Evolutionary conservation across 768 basidiomycete species (phyloP).

Genomic region (Pholiota conissans): DNA sequence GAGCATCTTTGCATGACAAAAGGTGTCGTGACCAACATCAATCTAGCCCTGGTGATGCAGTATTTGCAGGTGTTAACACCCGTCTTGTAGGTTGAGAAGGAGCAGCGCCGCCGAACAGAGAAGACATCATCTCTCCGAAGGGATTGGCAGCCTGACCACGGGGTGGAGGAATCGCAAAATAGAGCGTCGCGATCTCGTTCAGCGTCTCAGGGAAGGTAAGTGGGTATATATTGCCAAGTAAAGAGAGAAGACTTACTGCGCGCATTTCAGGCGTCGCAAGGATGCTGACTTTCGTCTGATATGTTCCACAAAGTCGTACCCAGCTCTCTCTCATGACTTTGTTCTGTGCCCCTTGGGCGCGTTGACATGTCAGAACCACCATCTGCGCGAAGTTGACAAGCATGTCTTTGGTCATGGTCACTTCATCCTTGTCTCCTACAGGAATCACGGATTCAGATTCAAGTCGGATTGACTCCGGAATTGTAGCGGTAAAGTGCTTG

Average conservation of each 20-base stretch:
- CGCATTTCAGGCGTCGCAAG: constrained; percentile 63
- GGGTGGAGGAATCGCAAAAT: constrained; percentile 87
- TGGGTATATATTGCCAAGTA: neutral
- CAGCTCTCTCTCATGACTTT: constrained; percentile 78
- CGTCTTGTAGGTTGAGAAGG: constrained; percentile 39
- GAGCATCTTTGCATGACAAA: neutral
- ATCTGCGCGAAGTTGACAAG: constrained; percentile 90
- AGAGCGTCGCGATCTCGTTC: constrained; percentile 67
- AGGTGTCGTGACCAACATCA: constrained; percentile 23
- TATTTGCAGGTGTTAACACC: constrained; percentile 43
- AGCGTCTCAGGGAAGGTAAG: constrained; percentile 46
- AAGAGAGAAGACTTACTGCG: constrained; percentile 43
- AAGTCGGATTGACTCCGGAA: constrained; percentile 48
- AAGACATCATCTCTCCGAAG: constrained; percentile 85
- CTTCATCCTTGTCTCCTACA: constrained; percentile 54
- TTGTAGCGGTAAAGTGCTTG: constrained; percentile 67
- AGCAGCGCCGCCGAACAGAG: constrained; percentile 76
- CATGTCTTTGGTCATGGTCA: constrained; percentile 72
- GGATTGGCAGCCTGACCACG: constrained; percentile 73
- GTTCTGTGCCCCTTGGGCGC: constrained; percentile 78
- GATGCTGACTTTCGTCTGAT: constrained; percentile 69
- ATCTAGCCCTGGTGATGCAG: constrained; percentile 43
- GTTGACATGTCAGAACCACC: constrained; percentile 85
- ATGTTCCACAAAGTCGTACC: constrained; percentile 83
- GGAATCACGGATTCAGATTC: constrained; percentile 45